Conservation (phyloP, 116 monocot species). For the Zostera marina region DNA sequence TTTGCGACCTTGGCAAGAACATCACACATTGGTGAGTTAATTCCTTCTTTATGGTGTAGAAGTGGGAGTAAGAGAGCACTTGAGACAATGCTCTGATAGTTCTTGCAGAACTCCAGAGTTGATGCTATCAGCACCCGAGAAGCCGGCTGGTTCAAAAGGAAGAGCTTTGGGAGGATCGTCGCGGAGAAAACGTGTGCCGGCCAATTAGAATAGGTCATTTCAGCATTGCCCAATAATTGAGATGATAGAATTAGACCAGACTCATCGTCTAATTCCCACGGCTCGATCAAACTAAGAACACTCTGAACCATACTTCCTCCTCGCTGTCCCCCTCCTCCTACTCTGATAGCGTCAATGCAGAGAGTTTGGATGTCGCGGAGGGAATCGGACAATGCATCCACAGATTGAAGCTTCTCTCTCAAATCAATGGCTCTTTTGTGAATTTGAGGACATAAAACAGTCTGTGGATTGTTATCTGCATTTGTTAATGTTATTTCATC, state of each 20-base stretch:
- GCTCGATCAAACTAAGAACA: constrained; percentile 33
- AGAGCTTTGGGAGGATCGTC: constrained; percentile 39
- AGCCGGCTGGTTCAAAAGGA: constrained; percentile 24
- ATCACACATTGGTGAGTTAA: constrained; percentile 41
- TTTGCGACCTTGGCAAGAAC: constrained; percentile 39
- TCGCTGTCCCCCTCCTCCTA: constrained; percentile 4
- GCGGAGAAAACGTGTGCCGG: constrained; percentile 48
- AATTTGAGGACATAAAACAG: constrained; percentile 5
- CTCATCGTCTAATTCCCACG: constrained; percentile 68
- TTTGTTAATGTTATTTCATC: constrained; percentile 4
- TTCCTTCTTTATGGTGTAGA: constrained; percentile 39
- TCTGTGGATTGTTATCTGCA: not conserved
- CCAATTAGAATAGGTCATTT: constrained; percentile 4
- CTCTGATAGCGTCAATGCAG: constrained; percentile 16
- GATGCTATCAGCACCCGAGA: constrained; percentile 41
- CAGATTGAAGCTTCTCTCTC: constrained; percentile 19
- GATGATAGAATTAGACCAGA: constrained; percentile 30
- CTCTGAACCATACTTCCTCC: constrained; percentile 10
- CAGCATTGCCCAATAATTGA: constrained; percentile 13
- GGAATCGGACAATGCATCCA: constrained; percentile 17
- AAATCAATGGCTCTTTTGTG: constrained; percentile 20
- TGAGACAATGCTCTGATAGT: constrained; percentile 29
- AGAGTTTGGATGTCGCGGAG: constrained; percentile 30
- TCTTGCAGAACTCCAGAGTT: constrained; percentile 42
- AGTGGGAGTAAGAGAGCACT: constrained; percentile 52